Evolutionary conservation across 2,329 filamentous ascomycete species (phyloP).

Genomic region (Annulohypoxylon truncatum): DNA sequence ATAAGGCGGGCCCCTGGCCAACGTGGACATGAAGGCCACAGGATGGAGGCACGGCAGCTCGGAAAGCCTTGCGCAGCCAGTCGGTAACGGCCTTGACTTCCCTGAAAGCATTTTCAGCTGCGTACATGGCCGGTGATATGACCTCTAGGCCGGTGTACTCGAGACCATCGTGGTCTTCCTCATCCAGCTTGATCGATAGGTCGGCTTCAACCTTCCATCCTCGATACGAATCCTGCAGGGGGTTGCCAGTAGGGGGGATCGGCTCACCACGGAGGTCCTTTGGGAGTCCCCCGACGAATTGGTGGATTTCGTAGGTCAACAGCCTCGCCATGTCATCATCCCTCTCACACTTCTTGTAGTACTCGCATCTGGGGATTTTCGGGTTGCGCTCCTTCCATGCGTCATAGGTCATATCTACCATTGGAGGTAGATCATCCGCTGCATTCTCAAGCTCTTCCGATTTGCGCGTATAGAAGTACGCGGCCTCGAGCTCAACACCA

Average conservation of each 20-base stretch:
- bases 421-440: background rate
- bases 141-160: background rate
- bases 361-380: background rate
- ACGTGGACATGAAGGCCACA: constrained; percentile 38
- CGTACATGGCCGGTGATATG: constrained; percentile 14
- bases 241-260: background rate
- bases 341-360: background rate
- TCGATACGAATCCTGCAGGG: background rate
- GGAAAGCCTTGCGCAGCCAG: constrained; percentile 16
- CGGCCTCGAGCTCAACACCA: constrained; percentile 18
- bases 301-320: background rate
- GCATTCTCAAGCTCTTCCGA: background rate
- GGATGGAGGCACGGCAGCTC: constrained; percentile 18
- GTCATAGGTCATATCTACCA: constrained; percentile 1
- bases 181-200: background rate
- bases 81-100: constrained; percentile 25
- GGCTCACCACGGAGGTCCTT: background rate
- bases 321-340: background rate
- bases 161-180: background rate
- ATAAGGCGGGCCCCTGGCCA: constrained; percentile 4
- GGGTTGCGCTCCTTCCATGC: background rate
- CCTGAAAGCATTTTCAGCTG: background rate
- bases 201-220: background rate
- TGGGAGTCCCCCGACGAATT: constrained; percentile 2
- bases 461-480: constrained; percentile 9